Evolutionary conservation across 345 rosid species (phyloP), one percentile per base, ranked within the genome.

Genomic region (Cardiospermum halicacabum): DNA sequence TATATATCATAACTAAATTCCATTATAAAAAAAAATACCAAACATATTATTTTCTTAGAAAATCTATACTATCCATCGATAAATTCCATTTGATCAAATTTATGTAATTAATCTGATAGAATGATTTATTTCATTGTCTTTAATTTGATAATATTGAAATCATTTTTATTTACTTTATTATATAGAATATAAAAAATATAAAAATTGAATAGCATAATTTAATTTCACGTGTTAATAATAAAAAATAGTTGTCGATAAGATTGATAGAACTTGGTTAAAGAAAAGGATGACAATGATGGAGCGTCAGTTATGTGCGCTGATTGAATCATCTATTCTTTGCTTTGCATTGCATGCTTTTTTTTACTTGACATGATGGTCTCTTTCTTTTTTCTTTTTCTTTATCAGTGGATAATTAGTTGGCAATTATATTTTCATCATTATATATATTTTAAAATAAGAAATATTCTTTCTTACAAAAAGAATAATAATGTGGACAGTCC

Each of bases 361-460:
- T 77, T 81, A 74, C 62, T 76, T 71, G 90, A 78, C 81, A 75
- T 82, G 85, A 82, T 80, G 62, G 61, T 31, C n/a, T n/a, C n/a
- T n/a, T n/a, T n/a, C n/a, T n/a, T n/a, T n/a, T n/a, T n/a, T n/a
- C n/a, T n/a, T 69, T 66, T 74, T 77, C 31, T 69, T 66, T 74
- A 76, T 62, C 68, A 75, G 90, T 85, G 90, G 87, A 80, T 80
- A 76, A 75, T 82, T 80, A 77, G 87, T 66, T 82, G 90, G 80
- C 87, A 85, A 85, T 82, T 61, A 80, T 82, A 80, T 78, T 74
- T 64, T 31, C 58, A 75, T 79, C 75, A 84, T 84, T 76, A 82
- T 74, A 15, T 43, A 18, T 58, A 57, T 7, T 5, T 34, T 57
- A 58, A 12, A 65, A 64, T 53, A 16, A 12, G 18, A 21, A 36